phyloP scores from a whole-genome alignment of 106 monocot genomes.

The Dioscorea dumetorum region DNA sequence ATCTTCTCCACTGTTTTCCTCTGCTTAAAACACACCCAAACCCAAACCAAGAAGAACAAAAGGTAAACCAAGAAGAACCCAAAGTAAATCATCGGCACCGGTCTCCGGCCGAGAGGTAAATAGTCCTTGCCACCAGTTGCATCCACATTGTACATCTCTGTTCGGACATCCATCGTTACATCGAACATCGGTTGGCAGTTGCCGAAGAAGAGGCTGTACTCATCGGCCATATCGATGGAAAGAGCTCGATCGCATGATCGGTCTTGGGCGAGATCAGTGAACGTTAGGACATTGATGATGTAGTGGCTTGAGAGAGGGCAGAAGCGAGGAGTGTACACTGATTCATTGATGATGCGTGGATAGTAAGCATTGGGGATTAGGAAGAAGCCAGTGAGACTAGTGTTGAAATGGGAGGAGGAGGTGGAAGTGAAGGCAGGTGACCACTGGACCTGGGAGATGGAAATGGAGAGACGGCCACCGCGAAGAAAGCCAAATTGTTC shows the following conservation, averaged over 20 bases:
- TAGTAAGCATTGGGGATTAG: constrained; percentile 14
- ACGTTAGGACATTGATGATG: constrained; percentile 9
- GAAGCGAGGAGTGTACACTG: constrained; percentile 13
- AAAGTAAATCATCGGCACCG: constrained; percentile 26
- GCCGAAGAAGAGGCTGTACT: constrained; percentile 42
- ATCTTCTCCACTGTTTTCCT: constrained; percentile 22
- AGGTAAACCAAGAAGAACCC: constrained; percentile 26
- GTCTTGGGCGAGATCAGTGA: constrained; percentile 17
- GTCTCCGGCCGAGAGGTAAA: constrained; percentile 19
- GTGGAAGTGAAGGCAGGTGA: neutral
- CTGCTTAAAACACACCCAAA: constrained; percentile 11
- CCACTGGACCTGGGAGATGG: constrained; percentile 15
- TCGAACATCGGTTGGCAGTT: constrained; percentile 11
- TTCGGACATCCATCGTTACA: constrained; percentile 41
- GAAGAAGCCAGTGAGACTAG: constrained; percentile 27
- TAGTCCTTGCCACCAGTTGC: constrained; percentile 16
- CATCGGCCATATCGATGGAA: constrained; percentile 15
- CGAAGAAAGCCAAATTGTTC: constrained; percentile 39
- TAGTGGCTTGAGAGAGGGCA: constrained; percentile 27
- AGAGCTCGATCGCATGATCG: constrained; percentile 1
- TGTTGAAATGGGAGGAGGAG: constrained; percentile 4
- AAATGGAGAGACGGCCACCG: constrained; percentile 24
- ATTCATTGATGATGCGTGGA: constrained; percentile 18
- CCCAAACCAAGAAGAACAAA: constrained; percentile 20
- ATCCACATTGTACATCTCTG: constrained; percentile 47